phyloP scores from a whole-genome alignment of 2,329 filamentous ascomycete species.

The Diatrype stigma region DNA sequence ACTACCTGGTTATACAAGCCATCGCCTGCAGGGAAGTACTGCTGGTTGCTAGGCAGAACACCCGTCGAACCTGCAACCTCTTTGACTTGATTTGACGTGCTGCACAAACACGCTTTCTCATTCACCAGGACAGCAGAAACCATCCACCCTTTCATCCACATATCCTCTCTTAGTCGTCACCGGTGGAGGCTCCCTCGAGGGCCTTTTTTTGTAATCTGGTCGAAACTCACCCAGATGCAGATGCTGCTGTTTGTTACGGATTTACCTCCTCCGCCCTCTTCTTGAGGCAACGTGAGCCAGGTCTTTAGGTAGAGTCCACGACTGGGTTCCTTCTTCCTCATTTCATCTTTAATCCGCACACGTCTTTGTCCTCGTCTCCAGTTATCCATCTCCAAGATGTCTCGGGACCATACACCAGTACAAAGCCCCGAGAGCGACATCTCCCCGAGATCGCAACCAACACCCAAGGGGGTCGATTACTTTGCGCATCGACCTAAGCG shows the following conservation, averaged over 20 bases:
- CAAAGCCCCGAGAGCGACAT: conserved; percentile 22
- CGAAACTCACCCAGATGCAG: conserved; percentile 27
- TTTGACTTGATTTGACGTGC: not conserved
- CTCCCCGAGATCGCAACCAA: conserved; percentile 24
- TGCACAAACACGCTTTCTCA: too few relatives aligned
- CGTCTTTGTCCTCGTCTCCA: conserved; percentile 9
- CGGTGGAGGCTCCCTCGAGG: not conserved
- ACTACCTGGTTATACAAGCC: too few relatives aligned
- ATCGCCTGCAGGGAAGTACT: too few relatives aligned
- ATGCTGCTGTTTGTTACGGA: conserved; percentile 23
- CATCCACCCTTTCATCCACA: not conserved
- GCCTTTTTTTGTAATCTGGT: conserved; percentile 10
- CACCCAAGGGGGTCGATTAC: conserved; percentile 21
- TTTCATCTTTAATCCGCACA: conserved; percentile 1
- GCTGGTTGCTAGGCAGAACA: not conserved
- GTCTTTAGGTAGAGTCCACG: conserved; percentile 25
- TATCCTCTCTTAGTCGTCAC: not conserved
- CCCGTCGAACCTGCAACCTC: not conserved
- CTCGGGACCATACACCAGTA: conserved; percentile 15
- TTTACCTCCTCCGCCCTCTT: conserved; percentile 40
- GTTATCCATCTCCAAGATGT: conserved; percentile 18
- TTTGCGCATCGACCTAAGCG: conserved; percentile 19
- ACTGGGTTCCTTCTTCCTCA: conserved; percentile 3
- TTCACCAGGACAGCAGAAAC: too few relatives aligned
- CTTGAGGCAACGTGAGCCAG: conserved; percentile 37